Evolutionary conservation across 345 rosid genomes (phyloP), one percentile per base, ranked within the genome.

Genomic region (Luvunga scandens): DNA sequence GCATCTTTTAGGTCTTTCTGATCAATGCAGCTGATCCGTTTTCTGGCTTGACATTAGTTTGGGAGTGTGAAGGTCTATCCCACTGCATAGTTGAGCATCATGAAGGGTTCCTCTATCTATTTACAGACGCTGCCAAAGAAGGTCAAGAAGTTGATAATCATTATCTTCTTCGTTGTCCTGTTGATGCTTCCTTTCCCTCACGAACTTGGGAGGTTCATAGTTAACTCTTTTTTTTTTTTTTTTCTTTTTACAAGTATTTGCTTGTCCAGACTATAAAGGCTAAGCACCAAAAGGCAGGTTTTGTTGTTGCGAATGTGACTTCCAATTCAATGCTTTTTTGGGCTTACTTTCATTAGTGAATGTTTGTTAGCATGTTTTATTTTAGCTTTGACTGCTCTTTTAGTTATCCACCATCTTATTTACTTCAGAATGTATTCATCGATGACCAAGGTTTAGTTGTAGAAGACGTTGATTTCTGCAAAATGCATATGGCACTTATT

Each of bases 81-180:
- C 99, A 92, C 80, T 94, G 98, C 82, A 82, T 92, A 72, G 84
- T 94, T 66, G 98, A 94, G 91, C 99, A 96, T 88, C 99, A 92
- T 84, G 92, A 86, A 33, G 95, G 93, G 21, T 86, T 77, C 82
- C 92, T 96, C 75, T 96, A 92, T 85, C 73, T 94, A 69, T 94
- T 96, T 74, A 92, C 99, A 28, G 89, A 96, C 86, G 98, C 98
- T 68, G 76, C 94, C 59, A 88, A 77, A 78, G 88, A 86, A 36
- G 89, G 97, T 66, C 89, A 81, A 65, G 61, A 77, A 33, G 90
- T 83, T 61, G 92, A 92, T 83, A 76, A 87, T 88, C 97, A 96
- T 84, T 88, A 96, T 85, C 94, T 96, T 88, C 91, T 92, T 55
- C 84, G 82, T n/a, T 82, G 90, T 82, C 86, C 86, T 79, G 83